phyloP scores from a whole-genome alignment of 2,329 filamentous ascomycete species.

The Ceratocystiopsis minuta region DNA sequence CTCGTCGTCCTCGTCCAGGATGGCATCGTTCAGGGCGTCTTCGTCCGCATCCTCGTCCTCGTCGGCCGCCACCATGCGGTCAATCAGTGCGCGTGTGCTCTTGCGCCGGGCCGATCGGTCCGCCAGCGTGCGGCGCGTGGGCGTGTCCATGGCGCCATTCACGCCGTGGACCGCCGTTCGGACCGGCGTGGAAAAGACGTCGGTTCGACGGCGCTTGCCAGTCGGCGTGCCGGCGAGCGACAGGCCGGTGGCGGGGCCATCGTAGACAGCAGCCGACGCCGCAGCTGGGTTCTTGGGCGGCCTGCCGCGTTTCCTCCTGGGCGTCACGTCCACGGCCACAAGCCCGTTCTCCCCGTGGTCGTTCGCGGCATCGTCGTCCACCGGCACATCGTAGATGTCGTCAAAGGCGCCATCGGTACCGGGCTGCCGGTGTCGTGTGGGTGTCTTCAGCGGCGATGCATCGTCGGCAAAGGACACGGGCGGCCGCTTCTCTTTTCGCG shows the following conservation, averaged over 20 bases:
- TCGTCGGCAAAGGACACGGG: too few species aligned
- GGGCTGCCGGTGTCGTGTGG: too few species aligned
- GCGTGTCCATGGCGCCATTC: constrained; percentile 25
- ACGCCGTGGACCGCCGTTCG: constrained; percentile 14
- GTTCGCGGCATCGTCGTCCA: too few species aligned
- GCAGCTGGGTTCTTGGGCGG: too few species aligned
- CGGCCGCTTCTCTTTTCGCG: not conserved
- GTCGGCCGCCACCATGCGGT: constrained; percentile 45
- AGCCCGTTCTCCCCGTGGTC: too few species aligned
- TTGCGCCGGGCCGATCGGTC: constrained; percentile 78
- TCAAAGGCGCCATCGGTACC: too few species aligned
- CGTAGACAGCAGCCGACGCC: too few species aligned
- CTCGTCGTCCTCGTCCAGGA: constrained; percentile 38
- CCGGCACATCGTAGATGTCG: too few species aligned
- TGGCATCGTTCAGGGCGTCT: constrained; percentile 49
- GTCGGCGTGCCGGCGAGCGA: constrained; percentile 16
- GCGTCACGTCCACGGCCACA: too few species aligned
- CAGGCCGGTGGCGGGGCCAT: constrained; percentile 7
- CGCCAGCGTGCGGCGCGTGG: constrained; percentile 44
- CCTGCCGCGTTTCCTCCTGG: too few species aligned
- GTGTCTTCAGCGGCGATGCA: too few species aligned
- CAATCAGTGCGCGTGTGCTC: constrained; percentile 59
- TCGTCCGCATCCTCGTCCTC: constrained; percentile 57
- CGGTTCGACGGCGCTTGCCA: constrained; percentile 9
- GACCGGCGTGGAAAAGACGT: constrained; percentile 17